Percentiles rank a stretch among this genome's conserved stretches.
phyloP scores from a whole-genome alignment of 345 rosid genomes.

The Clarkia xantiana region DNA sequence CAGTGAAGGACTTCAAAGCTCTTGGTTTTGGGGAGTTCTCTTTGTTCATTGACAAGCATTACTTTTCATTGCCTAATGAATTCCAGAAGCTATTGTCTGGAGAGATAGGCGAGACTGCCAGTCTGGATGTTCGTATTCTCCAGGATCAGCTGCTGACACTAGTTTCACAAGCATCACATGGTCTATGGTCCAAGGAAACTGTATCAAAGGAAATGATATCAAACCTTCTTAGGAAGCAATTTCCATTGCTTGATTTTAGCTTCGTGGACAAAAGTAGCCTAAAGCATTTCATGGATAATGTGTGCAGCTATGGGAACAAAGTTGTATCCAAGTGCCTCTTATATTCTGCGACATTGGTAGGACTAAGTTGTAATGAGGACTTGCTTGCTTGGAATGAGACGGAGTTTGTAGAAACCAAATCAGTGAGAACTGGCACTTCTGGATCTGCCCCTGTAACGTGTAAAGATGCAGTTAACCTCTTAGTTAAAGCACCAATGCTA shows the following conservation, averaged over 20 bases:
- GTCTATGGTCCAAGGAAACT: constrained; percentile 31
- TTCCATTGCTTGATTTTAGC: constrained; percentile 47
- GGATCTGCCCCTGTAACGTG: constrained; percentile 29
- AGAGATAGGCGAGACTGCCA: constrained; percentile 26
- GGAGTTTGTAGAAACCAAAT: constrained; percentile 15
- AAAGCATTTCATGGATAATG: constrained; percentile 33
- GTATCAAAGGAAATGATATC: constrained; percentile 43
- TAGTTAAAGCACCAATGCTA: constrained; percentile 67
- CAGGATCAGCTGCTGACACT: constrained; percentile 43
- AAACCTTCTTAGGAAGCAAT: constrained; percentile 51
- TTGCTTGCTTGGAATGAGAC: constrained; percentile 14
- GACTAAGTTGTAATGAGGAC: constrained; percentile 15
- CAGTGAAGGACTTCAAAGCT: constrained; percentile 48
- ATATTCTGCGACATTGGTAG: constrained; percentile 61
- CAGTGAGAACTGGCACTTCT: constrained; percentile 9
- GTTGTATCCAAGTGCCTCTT: constrained; percentile 45
- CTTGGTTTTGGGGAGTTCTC: constrained; percentile 78
- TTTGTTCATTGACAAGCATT: constrained; percentile 45
- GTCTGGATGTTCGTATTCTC: constrained; percentile 48
- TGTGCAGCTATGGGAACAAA: constrained; percentile 25
- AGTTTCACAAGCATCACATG: constrained; percentile 67
- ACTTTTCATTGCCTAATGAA: constrained; percentile 38
- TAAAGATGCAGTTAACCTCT: constrained; percentile 49
- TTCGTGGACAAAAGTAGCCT: constrained; percentile 33
- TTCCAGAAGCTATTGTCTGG: constrained; percentile 35